Evolutionary conservation across 768 basidiomycete species (phyloP), one percentile per base, ranked within the genome.

Genomic region (Leccinum longicurvipes): DNA sequence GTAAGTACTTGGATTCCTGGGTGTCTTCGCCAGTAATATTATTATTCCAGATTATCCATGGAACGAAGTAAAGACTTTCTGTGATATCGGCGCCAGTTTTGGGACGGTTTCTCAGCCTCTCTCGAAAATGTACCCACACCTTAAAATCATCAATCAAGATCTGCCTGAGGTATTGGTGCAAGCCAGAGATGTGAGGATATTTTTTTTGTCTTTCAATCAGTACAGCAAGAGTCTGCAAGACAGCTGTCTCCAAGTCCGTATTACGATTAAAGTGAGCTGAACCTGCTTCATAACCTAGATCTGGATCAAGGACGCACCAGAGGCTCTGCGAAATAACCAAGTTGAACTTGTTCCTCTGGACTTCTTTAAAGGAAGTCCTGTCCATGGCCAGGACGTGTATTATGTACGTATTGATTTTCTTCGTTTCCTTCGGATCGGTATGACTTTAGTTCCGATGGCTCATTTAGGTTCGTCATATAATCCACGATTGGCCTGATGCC

Each of bases 401-500:
- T 39, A 39, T 6, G 36, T 39, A 19, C 9, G 36, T 15, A 39
- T 39, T 19, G n/a, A 19, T 39, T 39, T n/a, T 19, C 36, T 39
- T 19, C 10, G 12, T 39, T 39, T 39, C n/a, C 15, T 39, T 15
- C 11, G 11, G 29, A 14, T 6, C 25, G n/a, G 28, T 28, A 10
- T 8, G 11, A 34, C 17, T 10, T 23, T 19, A 10, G 29, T 14
- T 45, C 36, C 31, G n/a, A 52, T 36, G 15, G n/a, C 17, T n/a
- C 29, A 36, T 34, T 39, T 41, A 67, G 67, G 58, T 67, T 45
- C 68, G 65, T n/a, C 59, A 66, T 42, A 66, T 69, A 31, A 61
- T 68, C 21, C 74, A 73, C 47, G 64, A 76, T 56, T 76, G 73
- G 74, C 70, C 72, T 10, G 66, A 73, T 31, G 62, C 65, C 0